Conservation (phyloP, 192 early-diverging fungal species). For the Gigaspora rosea region DNA sequence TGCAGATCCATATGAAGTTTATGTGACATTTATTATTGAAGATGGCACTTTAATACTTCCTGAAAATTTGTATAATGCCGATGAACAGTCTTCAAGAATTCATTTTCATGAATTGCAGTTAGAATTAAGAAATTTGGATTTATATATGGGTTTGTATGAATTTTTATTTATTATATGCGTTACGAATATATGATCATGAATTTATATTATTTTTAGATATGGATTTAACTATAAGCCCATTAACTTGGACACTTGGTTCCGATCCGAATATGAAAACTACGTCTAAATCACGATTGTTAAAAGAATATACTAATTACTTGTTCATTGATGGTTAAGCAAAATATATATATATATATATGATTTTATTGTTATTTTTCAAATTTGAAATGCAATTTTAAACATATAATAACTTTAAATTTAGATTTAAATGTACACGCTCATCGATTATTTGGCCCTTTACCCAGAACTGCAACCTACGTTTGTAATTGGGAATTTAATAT, state of each 20-base stretch:
- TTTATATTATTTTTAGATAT: constrained; percentile 45
- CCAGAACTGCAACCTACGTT: constrained; percentile 65
- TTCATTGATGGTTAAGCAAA: constrained; percentile 51
- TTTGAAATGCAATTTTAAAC: background rate
- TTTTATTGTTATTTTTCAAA: background rate
- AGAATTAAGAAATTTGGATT: constrained; percentile 62
- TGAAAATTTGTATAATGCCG: constrained; percentile 60
- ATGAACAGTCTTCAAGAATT: constrained; percentile 50
- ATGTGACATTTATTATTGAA: constrained; percentile 46
- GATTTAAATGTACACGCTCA: constrained; percentile 61
- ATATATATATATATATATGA: background rate
- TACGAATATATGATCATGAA: background rate
- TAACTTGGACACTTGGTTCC: constrained; percentile 52
- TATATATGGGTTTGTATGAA: constrained; percentile 57
- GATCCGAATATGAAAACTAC: constrained; percentile 28
- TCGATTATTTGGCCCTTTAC: constrained; percentile 69
- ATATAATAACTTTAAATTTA: constrained; percentile 22
- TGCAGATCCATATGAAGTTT: constrained; percentile 60
- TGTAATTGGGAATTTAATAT: constrained; percentile 68
- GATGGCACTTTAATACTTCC: constrained; percentile 54
- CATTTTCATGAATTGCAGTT: constrained; percentile 65
- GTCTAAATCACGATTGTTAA: constrained; percentile 36
- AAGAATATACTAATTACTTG: constrained; percentile 50
- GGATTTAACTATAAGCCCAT: constrained; percentile 58
- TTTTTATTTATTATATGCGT: background rate